Evolutionary conservation across 352 stramenopile genomes (phyloP).

Genomic region (Globisporangium sylvaticum): DNA sequence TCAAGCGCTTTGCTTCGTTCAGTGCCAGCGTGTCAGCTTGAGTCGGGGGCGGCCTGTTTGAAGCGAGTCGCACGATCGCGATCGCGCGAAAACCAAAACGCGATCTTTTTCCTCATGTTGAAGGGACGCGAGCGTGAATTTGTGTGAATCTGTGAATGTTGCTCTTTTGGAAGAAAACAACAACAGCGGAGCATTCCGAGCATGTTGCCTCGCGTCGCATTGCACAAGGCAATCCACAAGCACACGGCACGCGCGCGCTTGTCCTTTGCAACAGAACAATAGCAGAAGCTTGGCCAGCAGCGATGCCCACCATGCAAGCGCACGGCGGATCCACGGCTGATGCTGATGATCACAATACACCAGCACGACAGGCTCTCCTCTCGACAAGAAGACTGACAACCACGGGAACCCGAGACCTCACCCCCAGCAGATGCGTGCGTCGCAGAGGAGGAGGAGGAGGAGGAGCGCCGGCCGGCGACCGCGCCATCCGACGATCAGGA

Average conservation of each 20-base stretch:
- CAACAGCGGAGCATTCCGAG: background rate
- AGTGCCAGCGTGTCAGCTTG: background rate
- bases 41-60: background rate
- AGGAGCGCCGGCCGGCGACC: background rate
- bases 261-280: background rate
- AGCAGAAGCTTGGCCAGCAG: background rate
- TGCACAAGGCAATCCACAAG: background rate
- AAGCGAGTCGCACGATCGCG: background rate
- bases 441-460: background rate
- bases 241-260: background rate
- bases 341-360: background rate
- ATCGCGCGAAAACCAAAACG: background rate
- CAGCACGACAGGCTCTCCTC: background rate
- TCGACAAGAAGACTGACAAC: background rate
- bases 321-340: too few species aligned
- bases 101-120: conserved; percentile 8
- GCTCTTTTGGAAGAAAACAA: background rate
- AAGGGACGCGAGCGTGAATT: background rate
- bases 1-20: background rate
- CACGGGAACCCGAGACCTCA: background rate
- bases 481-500: background rate
- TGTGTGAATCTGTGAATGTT: background rate
- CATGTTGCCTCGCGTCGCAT: background rate
- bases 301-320: background rate
- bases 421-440: background rate